Conservation (phyloP, 140 eudicot genomes). For the Oenanthe javanica region DNA sequence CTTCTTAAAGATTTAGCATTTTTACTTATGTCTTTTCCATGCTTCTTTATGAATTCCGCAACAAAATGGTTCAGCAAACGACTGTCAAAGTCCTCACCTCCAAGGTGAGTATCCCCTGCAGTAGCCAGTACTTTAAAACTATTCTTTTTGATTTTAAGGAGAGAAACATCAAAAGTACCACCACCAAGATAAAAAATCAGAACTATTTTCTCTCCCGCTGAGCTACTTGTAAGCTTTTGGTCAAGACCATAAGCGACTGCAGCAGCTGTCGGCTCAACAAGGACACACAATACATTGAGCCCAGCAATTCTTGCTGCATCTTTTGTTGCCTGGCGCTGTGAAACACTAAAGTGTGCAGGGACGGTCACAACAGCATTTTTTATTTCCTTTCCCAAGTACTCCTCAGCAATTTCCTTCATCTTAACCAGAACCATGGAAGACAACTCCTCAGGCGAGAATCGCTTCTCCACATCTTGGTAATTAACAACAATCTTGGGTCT, state of each 20-base stretch:
- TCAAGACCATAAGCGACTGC: not conserved
- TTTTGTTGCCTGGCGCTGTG: not conserved
- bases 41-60: not conserved
- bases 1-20: not conserved
- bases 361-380: not conserved
- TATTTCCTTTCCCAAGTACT: not conserved
- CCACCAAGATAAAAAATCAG: not conserved
- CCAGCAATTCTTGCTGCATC: conserved; percentile 3
- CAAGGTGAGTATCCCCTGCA: conserved; percentile 5
- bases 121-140: not conserved
- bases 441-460: not conserved
- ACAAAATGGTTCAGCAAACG: not conserved
- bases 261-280: conserved; percentile 2
- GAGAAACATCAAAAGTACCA: not conserved
- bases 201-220: not conserved
- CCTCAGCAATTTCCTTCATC: not conserved
- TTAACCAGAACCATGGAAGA: not conserved
- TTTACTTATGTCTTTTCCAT: not conserved
- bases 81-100: conserved; percentile 9
- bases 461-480: not conserved
- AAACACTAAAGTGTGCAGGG: not conserved
- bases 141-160: not conserved
- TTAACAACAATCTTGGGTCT: not conserved
- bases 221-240: not conserved
- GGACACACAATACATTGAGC: not conserved